phyloP scores from a whole-genome alignment of 2,329 filamentous ascomycete species.

The Atkinsonella texensis region DNA sequence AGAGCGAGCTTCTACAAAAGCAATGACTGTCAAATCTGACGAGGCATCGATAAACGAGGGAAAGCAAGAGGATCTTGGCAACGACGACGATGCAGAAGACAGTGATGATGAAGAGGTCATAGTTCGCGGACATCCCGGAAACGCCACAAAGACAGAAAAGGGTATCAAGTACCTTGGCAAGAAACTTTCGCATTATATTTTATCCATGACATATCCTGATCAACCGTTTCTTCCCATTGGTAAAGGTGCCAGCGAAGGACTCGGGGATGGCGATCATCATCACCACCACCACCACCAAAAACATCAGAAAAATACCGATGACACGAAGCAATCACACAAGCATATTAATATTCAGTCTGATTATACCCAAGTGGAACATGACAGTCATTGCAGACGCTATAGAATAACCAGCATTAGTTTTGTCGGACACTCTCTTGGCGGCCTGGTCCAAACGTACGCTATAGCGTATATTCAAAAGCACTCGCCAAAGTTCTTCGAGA shows the following conservation, averaged over 20 bases:
- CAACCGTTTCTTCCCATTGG: slow-evolving; percentile 68
- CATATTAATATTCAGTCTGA: slow-evolving; percentile 48
- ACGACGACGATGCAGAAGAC: slow-evolving; percentile 34
- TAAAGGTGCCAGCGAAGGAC: slow-evolving; percentile 35
- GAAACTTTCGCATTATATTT: slow-evolving; percentile 78
- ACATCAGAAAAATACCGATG: slow-evolving; percentile 25
- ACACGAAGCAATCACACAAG: slow-evolving; percentile 41
- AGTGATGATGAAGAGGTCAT: slow-evolving; percentile 76
- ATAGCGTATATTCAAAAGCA: slow-evolving; percentile 96
- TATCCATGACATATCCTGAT: slow-evolving; percentile 85
- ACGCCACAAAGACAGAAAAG: slow-evolving; percentile 80
- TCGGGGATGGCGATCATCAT: slow-evolving; percentile 24
- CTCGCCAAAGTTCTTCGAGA: slow-evolving; percentile 78
- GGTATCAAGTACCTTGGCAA: slow-evolving; percentile 97
- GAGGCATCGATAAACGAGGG: slow-evolving; percentile 4
- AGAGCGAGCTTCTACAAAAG: slow-evolving; percentile 26
- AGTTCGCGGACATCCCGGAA: slow-evolving; percentile 80
- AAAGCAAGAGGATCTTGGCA: slow-evolving; percentile 12
- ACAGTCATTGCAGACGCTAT: slow-evolving; percentile 46
- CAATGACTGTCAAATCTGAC: slow-evolving; percentile 6
- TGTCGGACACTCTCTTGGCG: slow-evolving; percentile 82
- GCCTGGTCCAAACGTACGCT: slow-evolving; percentile 83
- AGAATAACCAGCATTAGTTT: slow-evolving; percentile 92
- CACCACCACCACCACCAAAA: slow-evolving; percentile 33
- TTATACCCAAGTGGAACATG: slow-evolving; percentile 41